A percentile compares a stretch with the other conserved stretches of the same genome.
These are phyloP conservation scores for Ampelocalamus luodianensis DNA, from an alignment of 176 grass and related monocot species.

Conservation along the genomic window DNA sequence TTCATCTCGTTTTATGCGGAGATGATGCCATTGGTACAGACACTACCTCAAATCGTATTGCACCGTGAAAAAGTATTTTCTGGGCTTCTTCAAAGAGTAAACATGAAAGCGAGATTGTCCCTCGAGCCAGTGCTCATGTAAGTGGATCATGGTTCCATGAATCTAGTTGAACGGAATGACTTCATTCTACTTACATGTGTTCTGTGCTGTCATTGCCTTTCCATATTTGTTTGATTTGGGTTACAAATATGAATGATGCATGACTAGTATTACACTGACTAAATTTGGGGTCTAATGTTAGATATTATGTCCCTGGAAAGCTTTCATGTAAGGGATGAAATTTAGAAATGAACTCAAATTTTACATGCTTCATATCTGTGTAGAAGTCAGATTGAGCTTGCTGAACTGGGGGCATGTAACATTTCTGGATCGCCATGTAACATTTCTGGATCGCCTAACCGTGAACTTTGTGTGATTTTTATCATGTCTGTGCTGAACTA, in stretches of 20 bases:
- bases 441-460: conserved; percentile 22
- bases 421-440: too few species aligned
- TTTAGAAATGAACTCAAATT: conserved; percentile 21
- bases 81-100: conserved; percentile 70
- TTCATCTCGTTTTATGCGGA: conserved; percentile 91
- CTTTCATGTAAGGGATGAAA: neutral
- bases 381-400: conserved; percentile 12
- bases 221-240: conserved; percentile 25
- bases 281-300: neutral
- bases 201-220: conserved; percentile 23
- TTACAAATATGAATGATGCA: neutral
- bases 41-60: conserved; percentile 88
- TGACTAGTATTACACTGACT: neutral
- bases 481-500: neutral
- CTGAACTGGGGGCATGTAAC: too few species aligned
- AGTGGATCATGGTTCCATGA: conserved; percentile 42
- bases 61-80: conserved; percentile 79
- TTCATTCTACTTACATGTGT: conserved; percentile 35
- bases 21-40: conserved; percentile 85
- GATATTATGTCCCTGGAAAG: neutral
- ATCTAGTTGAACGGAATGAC: conserved; percentile 20
- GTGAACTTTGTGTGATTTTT: neutral
- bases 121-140: conserved; percentile 90
- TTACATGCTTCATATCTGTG: conserved; percentile 8
- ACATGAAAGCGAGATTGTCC: conserved; percentile 73